Conservation (phyloP, 306 rosid genomes). For the Quercus berberidifolia region DNA sequence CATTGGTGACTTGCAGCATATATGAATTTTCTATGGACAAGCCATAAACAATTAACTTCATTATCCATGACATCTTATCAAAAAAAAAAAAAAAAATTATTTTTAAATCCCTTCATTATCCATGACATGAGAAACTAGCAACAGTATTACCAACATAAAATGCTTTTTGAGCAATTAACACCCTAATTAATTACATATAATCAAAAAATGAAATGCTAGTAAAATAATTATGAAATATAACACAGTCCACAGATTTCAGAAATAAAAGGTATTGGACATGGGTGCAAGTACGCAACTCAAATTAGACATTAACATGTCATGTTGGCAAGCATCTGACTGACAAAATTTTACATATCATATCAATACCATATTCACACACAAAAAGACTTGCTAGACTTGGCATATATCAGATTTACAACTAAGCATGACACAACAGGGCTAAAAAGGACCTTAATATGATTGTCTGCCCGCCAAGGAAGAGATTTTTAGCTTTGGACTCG, state of each 20-base stretch:
- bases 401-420: neutral
- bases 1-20: neutral
- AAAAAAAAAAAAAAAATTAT: too few species aligned
- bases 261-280: too few species aligned
- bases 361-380: neutral
- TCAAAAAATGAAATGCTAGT: neutral
- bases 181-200: neutral
- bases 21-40: neutral
- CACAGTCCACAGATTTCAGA: neutral
- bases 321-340: neutral
- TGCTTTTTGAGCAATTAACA: neutral
- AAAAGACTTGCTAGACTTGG: neutral
- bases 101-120: neutral
- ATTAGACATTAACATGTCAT: neutral
- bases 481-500: conserved; percentile 40
- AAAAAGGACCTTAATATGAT: conserved; percentile 61
- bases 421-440: conserved; percentile 25
- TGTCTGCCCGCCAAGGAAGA: conserved; percentile 48
- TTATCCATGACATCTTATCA: neutral
- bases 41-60: neutral
- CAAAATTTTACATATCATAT: neutral
- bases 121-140: neutral
- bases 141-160: neutral
- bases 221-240: neutral
- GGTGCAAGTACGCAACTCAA: neutral